phyloP scores from a whole-genome alignment of 2,329 filamentous ascomycete species.

The Teratosphaeria epicoccoides region DNA sequence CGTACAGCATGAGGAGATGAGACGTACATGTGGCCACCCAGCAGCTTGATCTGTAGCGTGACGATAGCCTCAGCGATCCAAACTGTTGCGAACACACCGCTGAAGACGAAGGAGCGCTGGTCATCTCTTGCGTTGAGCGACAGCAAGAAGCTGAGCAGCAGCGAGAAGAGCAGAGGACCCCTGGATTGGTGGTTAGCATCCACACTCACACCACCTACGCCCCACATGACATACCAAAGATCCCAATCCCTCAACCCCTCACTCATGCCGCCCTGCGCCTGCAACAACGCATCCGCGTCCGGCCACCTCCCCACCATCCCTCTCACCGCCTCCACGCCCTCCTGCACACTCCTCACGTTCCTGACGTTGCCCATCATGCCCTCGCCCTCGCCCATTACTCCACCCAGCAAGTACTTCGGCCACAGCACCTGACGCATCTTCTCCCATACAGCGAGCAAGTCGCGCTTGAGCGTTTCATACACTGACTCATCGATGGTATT shows the following conservation, averaged over 20 bases:
- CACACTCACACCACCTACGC: constrained; percentile 1
- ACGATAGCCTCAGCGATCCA: constrained; percentile 96
- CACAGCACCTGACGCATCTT: constrained; percentile 97
- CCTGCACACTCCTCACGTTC: constrained; percentile 22
- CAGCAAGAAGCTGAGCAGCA: constrained; percentile 76
- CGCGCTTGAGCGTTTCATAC: constrained; percentile 91
- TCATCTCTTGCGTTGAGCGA: constrained; percentile 68
- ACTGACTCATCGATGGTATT: constrained; percentile 97
- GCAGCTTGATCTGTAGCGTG: constrained; percentile 91
- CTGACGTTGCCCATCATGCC: constrained; percentile 38
- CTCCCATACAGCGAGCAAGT: constrained; percentile 87
- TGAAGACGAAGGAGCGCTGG: constrained; percentile 84
- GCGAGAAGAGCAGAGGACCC: constrained; percentile 90
- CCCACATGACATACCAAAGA: constrained; percentile 52
- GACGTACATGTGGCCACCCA: constrained; percentile 92
- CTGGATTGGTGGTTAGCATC: constrained; percentile 28
- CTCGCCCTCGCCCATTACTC: constrained; percentile 49
- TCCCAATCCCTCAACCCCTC: constrained; percentile 93
- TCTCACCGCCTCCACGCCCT: constrained; percentile 28
- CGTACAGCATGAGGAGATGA: neutral
- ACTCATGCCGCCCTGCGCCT: constrained; percentile 65
- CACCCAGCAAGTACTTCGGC: constrained; percentile 80
- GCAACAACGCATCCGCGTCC: constrained; percentile 54
- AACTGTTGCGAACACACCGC: constrained; percentile 89
- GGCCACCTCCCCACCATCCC: constrained; percentile 54